Conservation (phyloP, 768 basidiomycete species). For the Scleroderma citrinum region DNA sequence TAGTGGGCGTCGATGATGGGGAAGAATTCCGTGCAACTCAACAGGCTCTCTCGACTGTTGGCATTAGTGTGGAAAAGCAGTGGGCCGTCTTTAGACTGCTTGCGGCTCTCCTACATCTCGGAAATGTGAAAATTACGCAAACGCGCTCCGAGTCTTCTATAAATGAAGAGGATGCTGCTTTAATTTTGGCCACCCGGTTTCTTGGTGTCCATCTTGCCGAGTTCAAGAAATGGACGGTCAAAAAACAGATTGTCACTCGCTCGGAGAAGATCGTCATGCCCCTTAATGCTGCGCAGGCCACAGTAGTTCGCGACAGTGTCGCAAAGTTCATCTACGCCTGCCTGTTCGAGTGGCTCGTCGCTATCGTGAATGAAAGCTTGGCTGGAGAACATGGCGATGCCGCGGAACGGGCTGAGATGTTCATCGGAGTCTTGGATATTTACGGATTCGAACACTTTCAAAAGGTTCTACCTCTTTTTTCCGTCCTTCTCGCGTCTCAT, state of each 20-base stretch:
- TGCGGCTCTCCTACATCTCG: constrained; percentile 92
- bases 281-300: constrained; percentile 83
- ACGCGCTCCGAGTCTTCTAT: constrained; percentile 77
- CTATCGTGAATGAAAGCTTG: constrained; percentile 94
- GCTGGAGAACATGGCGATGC: constrained; percentile 93
- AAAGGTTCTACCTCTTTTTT: constrained; percentile 46
- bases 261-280: constrained; percentile 92
- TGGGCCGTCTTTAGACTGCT: constrained; percentile 97
- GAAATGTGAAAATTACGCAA: constrained; percentile 89
- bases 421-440: constrained; percentile 98
- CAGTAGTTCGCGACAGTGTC: constrained; percentile 91
- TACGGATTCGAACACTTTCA: constrained; percentile 98
- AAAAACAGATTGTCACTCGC: constrained; percentile 94
- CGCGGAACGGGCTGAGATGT: constrained; percentile 89
- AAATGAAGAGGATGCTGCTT: constrained; percentile 74
- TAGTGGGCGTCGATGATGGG: constrained; percentile 89
- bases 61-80: constrained; percentile 95
- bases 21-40: constrained; percentile 94
- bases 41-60: constrained; percentile 92
- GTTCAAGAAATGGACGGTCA: constrained; percentile 98
- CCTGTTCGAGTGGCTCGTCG: constrained; percentile 97
- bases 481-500: constrained; percentile 4
- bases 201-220: constrained; percentile 85
- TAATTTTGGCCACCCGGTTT: constrained; percentile 80
- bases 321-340: constrained; percentile 99